phyloP scores from a whole-genome alignment of 176 grass and related monocot genomes.

The Bothriochloa decipiens region DNA sequence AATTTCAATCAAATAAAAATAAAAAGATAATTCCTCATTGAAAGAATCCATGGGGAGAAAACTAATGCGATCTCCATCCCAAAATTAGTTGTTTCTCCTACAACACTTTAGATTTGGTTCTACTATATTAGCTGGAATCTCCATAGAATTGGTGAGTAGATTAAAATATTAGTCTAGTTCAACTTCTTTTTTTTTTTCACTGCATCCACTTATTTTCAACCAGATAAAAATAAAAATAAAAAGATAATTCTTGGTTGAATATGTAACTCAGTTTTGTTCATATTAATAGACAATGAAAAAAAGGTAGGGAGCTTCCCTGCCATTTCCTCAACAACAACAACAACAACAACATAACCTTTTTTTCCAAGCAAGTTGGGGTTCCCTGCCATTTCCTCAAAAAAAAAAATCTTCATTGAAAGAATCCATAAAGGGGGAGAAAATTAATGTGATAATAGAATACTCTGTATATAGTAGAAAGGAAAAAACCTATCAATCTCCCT shows the following conservation, averaged over 20 bases:
- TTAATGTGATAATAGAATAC: neutral
- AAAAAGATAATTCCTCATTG: too few relatives aligned
- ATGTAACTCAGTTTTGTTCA: too few relatives aligned
- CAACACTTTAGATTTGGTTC: neutral
- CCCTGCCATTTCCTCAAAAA: too few relatives aligned
- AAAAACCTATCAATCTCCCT: neutral
- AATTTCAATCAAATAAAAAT: too few relatives aligned
- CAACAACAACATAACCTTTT: too few relatives aligned
- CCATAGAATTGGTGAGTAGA: neutral
- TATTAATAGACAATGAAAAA: too few relatives aligned
- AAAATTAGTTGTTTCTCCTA: too few relatives aligned
- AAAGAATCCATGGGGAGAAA: too few relatives aligned
- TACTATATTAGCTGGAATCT: neutral
- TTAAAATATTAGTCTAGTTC: conserved; percentile 11
- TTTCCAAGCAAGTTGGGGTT: too few relatives aligned
- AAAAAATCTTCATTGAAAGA: neutral
- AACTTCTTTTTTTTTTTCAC: neutral
- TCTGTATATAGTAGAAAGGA: neutral
- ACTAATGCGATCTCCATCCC: too few relatives aligned
- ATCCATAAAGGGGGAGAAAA: neutral
- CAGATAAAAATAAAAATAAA: neutral
- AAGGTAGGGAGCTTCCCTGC: too few relatives aligned
- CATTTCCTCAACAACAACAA: too few relatives aligned
- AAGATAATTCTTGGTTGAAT: neutral
- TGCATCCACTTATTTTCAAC: neutral